Evolutionary conservation across 1,284 basidiomycete species (phyloP), one percentile per base, ranked within the genome.

Genomic region (Phlebopus sp.): DNA sequence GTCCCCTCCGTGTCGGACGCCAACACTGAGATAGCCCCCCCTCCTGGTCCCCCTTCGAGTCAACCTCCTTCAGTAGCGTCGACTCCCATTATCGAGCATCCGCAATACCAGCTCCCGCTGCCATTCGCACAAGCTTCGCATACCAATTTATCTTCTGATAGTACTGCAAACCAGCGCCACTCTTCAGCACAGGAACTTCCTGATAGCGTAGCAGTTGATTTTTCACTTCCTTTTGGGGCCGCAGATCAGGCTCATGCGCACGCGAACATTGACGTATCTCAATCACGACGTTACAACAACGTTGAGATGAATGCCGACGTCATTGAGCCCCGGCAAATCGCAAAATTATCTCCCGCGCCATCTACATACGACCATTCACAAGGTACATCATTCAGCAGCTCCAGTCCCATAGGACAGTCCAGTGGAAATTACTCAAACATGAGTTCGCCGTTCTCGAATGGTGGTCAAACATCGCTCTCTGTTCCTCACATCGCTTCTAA

Each of bases 401-500:
- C 62, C 25, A 63, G 60, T 32, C 64, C 64, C 15, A 49, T 49
- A 11, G 47, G 54, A 1, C 48, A 58, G 5, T 61, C 62, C 5
- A 64, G 6, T 17, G 58, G 53, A 6, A 61, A 59, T 21, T 65
- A 59, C 31, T 58, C 64, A n/a, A 57, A 38, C 23, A 51, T 62
- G 5, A 52, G 46, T 36, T 62, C 64, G 25, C 63, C 64, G 37
- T 63, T 64, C 36, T 40, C 53, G 1, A 62, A 37, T 29, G 50
- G 56, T 39, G 53, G 62, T 31, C 29, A 41, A 29, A 13, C 18
- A 9, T 13, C 19, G 14, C 4, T 18, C 4, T 21, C 41, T 8
- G 15, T 23, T 17, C n/a, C 54, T 7, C 56, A 51, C 18, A 54
- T 51, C 15, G 39, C 59, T n/a, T 41, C 23, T 15, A 35, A 44